These are phyloP conservation scores for Daldinia concentrica DNA, from an alignment of 495 filamentous ascomycete species.

Conservation along the genomic window DNA sequence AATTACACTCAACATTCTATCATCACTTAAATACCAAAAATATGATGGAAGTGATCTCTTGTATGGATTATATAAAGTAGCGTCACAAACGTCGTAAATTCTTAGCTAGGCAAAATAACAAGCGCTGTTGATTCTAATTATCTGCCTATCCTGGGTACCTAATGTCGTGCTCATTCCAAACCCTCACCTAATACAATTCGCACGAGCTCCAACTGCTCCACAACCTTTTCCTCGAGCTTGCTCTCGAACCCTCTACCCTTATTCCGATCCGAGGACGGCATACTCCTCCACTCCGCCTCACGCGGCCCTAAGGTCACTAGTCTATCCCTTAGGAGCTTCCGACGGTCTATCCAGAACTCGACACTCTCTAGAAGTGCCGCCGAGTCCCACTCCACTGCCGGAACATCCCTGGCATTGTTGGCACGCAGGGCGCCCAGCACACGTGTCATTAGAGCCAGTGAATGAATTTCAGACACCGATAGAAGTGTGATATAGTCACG, in stretches of 20 bases:
- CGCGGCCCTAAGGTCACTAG: slow-evolving; percentile 75
- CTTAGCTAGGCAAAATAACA: neutral
- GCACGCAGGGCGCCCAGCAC: slow-evolving; percentile 70
- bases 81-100: neutral
- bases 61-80: neutral
- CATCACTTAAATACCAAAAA: neutral
- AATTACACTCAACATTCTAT: neutral
- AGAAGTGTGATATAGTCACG: slow-evolving; percentile 69
- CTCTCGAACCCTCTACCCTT: slow-evolving; percentile 59
- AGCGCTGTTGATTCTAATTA: slow-evolving; percentile 8
- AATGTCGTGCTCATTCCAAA: slow-evolving; percentile 43
- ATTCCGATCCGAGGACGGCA: slow-evolving; percentile 54
- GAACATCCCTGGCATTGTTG: slow-evolving; percentile 69
- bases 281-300: slow-evolving; percentile 71
- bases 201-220: slow-evolving; percentile 68
- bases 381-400: slow-evolving; percentile 76
- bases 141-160: slow-evolving; percentile 7
- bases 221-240: slow-evolving; percentile 75
- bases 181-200: slow-evolving; percentile 58
- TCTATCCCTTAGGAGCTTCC: slow-evolving; percentile 68
- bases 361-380: slow-evolving; percentile 76
- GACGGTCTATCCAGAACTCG: slow-evolving; percentile 73
- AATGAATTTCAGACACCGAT: slow-evolving; percentile 78
- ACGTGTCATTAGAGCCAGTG: slow-evolving; percentile 73
- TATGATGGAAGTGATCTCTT: neutral